Evolutionary conservation across 1,139 yeast species (phyloP).

Genomic region (Yamadazyma sp.): DNA sequence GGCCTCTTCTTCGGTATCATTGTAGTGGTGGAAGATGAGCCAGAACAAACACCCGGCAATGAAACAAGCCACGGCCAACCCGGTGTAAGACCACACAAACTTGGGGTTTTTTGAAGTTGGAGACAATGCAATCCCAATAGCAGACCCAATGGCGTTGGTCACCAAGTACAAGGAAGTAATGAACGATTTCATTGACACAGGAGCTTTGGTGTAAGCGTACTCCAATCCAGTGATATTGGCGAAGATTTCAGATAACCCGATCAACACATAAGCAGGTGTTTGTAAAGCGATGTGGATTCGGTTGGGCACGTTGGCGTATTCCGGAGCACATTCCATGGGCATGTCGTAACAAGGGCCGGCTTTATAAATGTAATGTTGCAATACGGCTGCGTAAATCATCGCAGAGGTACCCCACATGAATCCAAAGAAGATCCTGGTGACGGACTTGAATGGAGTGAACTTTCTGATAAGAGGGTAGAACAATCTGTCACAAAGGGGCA

Average conservation of each 20-base stretch:
- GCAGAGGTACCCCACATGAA: conserved; percentile 70
- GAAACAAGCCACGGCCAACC: conserved; percentile 59
- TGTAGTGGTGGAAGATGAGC: conserved; percentile 57
- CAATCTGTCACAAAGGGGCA: conserved; percentile 56
- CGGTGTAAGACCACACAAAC: conserved; percentile 65
- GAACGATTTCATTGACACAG: conserved; percentile 63
- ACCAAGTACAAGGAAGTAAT: conserved; percentile 63
- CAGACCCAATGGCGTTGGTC: conserved; percentile 68
- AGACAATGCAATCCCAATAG: conserved; percentile 70
- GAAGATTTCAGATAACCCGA: conserved; percentile 63
- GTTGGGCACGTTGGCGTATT: conserved; percentile 41
- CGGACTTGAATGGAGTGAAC: conserved; percentile 62
- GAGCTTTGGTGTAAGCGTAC: conserved; percentile 72
- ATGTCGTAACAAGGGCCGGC: conserved; percentile 75
- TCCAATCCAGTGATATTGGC: conserved; percentile 69
- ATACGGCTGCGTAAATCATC: conserved; percentile 78
- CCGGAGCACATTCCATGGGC: conserved; percentile 42
- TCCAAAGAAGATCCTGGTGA: conserved; percentile 73
- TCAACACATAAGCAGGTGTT: conserved; percentile 61
- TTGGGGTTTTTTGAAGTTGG: conserved; percentile 68
- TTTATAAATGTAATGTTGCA: conserved; percentile 71
- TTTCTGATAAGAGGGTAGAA: conserved; percentile 58
- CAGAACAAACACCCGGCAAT: conserved; percentile 65
- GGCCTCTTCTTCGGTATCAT: conserved; percentile 59
- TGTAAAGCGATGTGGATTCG: conserved; percentile 61